A percentile compares a stretch with the other conserved stretches of the same genome.
phyloP scores from a whole-genome alignment of 225 moss, liverwort and hornwort genomes.

The Rhytidiadelphus loreus region DNA sequence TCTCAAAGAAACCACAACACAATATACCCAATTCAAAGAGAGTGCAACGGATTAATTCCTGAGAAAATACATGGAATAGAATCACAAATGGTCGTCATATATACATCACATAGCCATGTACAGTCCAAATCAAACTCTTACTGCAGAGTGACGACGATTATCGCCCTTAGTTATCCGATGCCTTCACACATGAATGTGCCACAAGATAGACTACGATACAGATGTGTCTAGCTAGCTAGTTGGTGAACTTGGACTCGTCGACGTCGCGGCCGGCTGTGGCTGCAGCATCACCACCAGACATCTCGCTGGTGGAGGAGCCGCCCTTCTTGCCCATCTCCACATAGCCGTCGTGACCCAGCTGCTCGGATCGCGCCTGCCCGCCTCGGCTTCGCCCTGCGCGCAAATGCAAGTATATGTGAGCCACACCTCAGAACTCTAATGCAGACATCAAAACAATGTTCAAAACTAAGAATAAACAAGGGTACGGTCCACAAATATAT shows the following conservation, averaged over 20 bases:
- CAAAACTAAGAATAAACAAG: too few relatives aligned
- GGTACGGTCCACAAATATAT: too few relatives aligned
- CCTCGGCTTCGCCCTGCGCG: conserved; percentile 25
- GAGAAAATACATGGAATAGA: not conserved
- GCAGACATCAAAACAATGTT: not conserved
- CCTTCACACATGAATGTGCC: not conserved
- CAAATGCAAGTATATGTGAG: not conserved
- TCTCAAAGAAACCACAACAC: too few relatives aligned
- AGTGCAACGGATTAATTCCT: not conserved
- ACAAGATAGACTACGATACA: not conserved
- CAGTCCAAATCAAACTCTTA: not conserved
- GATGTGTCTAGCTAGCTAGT: not conserved
- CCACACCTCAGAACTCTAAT: not conserved
- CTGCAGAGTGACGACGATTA: too few relatives aligned
- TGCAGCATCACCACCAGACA: conserved; percentile 23
- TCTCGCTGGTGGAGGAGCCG: not conserved
- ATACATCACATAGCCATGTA: not conserved
- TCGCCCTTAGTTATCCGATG: too few relatives aligned
- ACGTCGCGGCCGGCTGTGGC: not conserved
- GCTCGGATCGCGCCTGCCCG: conserved; percentile 23
- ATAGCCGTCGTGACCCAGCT: conserved; percentile 41
- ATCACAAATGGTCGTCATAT: not conserved
- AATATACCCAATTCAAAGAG: too few relatives aligned
- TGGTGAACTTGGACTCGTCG: conserved; percentile 10
- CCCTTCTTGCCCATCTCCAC: conserved; percentile 53